Evolutionary conservation across 2,329 filamentous ascomycete genomes (phyloP).

Genomic region (Didymella arachidicola): DNA sequence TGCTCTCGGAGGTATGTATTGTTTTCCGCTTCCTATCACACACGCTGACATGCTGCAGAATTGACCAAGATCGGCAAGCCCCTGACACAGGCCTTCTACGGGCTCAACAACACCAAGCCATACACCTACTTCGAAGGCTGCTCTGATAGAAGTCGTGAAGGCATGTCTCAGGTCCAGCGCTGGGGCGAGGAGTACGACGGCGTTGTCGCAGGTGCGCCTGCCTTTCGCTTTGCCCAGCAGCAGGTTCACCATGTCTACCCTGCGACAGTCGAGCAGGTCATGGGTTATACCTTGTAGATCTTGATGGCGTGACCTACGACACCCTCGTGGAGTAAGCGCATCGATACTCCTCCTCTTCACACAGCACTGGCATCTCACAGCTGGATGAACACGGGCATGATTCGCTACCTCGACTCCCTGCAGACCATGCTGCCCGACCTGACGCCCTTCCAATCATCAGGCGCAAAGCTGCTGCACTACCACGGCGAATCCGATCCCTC

Average conservation of each 20-base stretch:
- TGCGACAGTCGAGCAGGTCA: conserved; percentile 51
- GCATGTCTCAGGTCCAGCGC: conserved; percentile 60
- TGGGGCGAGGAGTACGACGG: conserved; percentile 60
- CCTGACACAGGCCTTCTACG: conserved; percentile 53
- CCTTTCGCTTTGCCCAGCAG: conserved; percentile 57
- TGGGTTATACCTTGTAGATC: conserved; percentile 45
- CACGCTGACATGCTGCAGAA: conserved; percentile 42
- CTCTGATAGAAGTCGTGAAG: conserved; percentile 62
- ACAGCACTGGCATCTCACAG: conserved; percentile 25
- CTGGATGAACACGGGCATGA: conserved; percentile 62
- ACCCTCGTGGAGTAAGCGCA: conserved; percentile 52
- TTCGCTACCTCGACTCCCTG: conserved; percentile 59
- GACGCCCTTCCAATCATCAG: conserved; percentile 57
- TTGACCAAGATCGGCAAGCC: conserved; percentile 59
- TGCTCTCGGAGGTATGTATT: conserved; percentile 49
- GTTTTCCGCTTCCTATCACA: neutral
- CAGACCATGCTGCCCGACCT: conserved; percentile 65
- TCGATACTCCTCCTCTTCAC: neutral
- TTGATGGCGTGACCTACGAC: conserved; percentile 61
- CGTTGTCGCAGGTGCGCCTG: conserved; percentile 57
- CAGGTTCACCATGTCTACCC: conserved; percentile 55
- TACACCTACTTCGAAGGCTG: conserved; percentile 64
- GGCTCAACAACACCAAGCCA: conserved; percentile 31
- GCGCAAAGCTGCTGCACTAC: conserved; percentile 66
- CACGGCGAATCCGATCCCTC: conserved; percentile 65